Evolutionary conservation across 805 yeast genomes (phyloP).

Genomic region (Wickerhamiella kazuoi): DNA sequence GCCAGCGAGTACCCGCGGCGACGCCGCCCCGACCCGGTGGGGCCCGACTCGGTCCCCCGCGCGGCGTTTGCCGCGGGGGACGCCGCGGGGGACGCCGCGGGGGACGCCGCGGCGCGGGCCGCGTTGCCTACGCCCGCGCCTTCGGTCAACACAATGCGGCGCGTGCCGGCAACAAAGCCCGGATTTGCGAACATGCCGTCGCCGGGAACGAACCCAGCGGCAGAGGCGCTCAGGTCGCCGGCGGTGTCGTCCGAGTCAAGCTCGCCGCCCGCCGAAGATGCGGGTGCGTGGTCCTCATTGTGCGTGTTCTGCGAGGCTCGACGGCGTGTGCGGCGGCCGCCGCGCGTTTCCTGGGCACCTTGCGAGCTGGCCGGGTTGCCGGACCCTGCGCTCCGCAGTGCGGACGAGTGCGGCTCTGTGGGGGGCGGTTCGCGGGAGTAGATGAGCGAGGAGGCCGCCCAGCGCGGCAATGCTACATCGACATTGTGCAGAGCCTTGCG

Average conservation of each 20-base stretch:
- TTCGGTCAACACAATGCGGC: not conserved
- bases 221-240: not conserved
- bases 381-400: not conserved
- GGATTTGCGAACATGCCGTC: not conserved
- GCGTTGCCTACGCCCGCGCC: not conserved
- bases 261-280: not conserved
- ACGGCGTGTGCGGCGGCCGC: not conserved
- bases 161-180: not conserved
- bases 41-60: no score
- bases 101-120: not conserved
- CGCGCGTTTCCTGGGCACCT: not conserved
- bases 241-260: not conserved
- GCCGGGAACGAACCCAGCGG: not conserved
- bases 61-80: no score
- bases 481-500: not conserved
- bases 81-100: not conserved
- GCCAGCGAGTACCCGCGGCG: not conserved
- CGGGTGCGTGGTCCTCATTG: no score
- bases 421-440: no score
- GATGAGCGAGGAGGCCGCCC: constrained; percentile 2
- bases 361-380: not conserved
- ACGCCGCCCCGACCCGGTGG: no score
- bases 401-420: not conserved
- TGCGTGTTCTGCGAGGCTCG: no score
- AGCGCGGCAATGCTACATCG: not conserved